Evolutionary conservation across 495 filamentous ascomycete species (phyloP).

Genomic region (Penicillium alfredii): DNA sequence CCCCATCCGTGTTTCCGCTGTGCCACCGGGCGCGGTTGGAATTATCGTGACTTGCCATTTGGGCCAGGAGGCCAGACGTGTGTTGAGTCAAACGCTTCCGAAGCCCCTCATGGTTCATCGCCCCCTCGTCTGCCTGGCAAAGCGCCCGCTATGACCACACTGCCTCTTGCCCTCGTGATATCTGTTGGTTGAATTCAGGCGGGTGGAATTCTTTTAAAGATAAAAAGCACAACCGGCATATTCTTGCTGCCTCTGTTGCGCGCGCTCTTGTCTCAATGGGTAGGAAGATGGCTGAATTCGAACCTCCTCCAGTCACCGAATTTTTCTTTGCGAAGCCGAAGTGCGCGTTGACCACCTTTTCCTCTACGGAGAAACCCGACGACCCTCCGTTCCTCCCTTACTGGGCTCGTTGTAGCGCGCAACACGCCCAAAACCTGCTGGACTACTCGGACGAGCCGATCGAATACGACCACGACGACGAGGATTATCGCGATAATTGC

Average conservation of each 20-base stretch:
- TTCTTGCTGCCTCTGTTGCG: not conserved
- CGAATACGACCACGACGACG: slow-evolving; percentile 44
- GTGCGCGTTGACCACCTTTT: slow-evolving; percentile 6
- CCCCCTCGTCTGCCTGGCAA: slow-evolving; percentile 2
- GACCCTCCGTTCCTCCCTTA: slow-evolving; percentile 31
- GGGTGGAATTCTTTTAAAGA: slow-evolving; percentile 9
- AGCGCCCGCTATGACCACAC: slow-evolving; percentile 11
- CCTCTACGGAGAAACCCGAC: slow-evolving; percentile 5
- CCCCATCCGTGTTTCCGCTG: slow-evolving; percentile 8
- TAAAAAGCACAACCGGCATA: slow-evolving; percentile 3
- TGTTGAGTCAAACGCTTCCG: slow-evolving; percentile 9
- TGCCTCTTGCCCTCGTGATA: slow-evolving; percentile 10
- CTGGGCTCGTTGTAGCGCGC: slow-evolving; percentile 36
- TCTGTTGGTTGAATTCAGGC: slow-evolving; percentile 6
- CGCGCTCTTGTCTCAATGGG: slow-evolving; percentile 14
- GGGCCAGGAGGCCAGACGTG: slow-evolving; percentile 3
- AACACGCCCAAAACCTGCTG: slow-evolving; percentile 38
- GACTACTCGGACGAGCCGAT: slow-evolving; percentile 40
- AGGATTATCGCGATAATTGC: slow-evolving; percentile 42
- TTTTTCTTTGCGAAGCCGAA: slow-evolving; percentile 11
- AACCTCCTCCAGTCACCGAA: slow-evolving; percentile 20
- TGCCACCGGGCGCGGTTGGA: slow-evolving; percentile 17
- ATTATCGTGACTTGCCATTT: slow-evolving; percentile 20
- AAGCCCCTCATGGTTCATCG: slow-evolving; percentile 1
- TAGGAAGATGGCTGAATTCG: slow-evolving; percentile 27